Conservation (phyloP, 179 eudicot genomes). For the Vitellaria paradoxa region DNA sequence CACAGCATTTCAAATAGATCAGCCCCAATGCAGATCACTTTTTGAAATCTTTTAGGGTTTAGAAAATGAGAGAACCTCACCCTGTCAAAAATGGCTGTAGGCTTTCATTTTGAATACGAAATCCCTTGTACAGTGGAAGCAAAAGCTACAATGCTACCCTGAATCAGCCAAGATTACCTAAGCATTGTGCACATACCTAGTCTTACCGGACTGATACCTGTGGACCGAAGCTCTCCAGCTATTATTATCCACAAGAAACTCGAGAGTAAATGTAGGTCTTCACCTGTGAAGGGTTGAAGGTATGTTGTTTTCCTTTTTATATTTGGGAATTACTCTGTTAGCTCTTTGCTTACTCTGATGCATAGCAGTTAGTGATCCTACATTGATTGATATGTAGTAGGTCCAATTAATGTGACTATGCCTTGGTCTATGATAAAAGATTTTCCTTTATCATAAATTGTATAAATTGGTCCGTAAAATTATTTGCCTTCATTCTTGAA, state of each 20-base stretch:
- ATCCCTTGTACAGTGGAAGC: slow-evolving; percentile 18
- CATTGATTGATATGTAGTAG: too few relatives aligned
- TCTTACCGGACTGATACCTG: slow-evolving; percentile 21
- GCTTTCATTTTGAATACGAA: slow-evolving; percentile 28
- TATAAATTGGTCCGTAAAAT: too few relatives aligned
- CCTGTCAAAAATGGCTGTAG: slow-evolving; percentile 25
- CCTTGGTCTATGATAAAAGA: too few relatives aligned
- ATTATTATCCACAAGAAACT: slow-evolving; percentile 21
- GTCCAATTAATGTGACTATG: too few relatives aligned
- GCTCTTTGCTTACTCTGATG: too few relatives aligned
- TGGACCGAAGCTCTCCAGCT: slow-evolving; percentile 30
- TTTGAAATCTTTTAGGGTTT: slow-evolving; percentile 21
- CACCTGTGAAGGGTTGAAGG: slow-evolving; percentile 21
- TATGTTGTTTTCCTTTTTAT: too few relatives aligned
- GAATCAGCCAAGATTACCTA: slow-evolving; percentile 21
- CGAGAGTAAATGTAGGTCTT: slow-evolving; percentile 22
- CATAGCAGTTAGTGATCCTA: too few relatives aligned
- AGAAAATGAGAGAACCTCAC: slow-evolving; percentile 19
- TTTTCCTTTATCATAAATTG: too few relatives aligned
- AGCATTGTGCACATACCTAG: slow-evolving; percentile 24
- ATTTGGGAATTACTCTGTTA: too few relatives aligned
- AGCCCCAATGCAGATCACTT: slow-evolving; percentile 26
- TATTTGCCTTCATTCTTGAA: too few relatives aligned
- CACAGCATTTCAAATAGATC: slow-evolving; percentile 27
- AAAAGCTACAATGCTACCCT: slow-evolving; percentile 29